Evolutionary conservation across 2,329 filamentous ascomycete genomes (phyloP).

Genomic region (Paracorniculantispora psalliotae): DNA sequence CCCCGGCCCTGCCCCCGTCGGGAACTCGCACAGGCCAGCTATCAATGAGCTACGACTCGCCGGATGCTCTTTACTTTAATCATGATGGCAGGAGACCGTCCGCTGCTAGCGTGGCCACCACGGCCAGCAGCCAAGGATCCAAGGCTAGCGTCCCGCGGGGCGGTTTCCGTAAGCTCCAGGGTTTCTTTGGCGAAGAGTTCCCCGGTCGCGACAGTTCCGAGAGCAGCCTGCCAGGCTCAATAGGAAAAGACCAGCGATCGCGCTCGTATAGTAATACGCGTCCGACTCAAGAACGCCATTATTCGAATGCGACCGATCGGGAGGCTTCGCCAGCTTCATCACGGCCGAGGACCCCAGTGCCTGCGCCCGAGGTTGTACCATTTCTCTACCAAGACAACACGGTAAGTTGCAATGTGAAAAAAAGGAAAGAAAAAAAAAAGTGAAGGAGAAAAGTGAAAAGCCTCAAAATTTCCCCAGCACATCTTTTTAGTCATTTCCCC

Average conservation of each 20-base stretch:
- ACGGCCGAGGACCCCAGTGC: constrained; percentile 77
- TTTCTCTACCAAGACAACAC: constrained; percentile 81
- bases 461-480: too few species aligned
- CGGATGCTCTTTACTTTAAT: constrained; percentile 54
- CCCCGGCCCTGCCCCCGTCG: constrained; percentile 59
- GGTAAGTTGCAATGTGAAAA: constrained; percentile 47
- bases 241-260: constrained; percentile 55
- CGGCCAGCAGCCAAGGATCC: constrained; percentile 78
- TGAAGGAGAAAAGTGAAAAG: not conserved
- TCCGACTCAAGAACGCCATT: constrained; percentile 69
- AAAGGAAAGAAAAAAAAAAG: not conserved
- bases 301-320: constrained; percentile 69
- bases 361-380: constrained; percentile 91
- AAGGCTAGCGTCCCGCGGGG: constrained; percentile 65
- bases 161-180: constrained; percentile 77
- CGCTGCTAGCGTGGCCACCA: constrained; percentile 73
- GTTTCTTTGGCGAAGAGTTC: constrained; percentile 90
- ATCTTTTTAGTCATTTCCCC: not conserved
- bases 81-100: constrained; percentile 79
- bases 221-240: constrained; percentile 51
- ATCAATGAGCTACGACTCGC: constrained; percentile 53
- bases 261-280: constrained; percentile 58
- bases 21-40: constrained; percentile 25
- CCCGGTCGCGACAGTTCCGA: constrained; percentile 70
- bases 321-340: constrained; percentile 72